Percentiles rank a stretch among this genome's conserved stretches.
Evolutionary conservation across 2,329 filamentous ascomycete species (phyloP).

Genomic region (Xylariaceae sp.): DNA sequence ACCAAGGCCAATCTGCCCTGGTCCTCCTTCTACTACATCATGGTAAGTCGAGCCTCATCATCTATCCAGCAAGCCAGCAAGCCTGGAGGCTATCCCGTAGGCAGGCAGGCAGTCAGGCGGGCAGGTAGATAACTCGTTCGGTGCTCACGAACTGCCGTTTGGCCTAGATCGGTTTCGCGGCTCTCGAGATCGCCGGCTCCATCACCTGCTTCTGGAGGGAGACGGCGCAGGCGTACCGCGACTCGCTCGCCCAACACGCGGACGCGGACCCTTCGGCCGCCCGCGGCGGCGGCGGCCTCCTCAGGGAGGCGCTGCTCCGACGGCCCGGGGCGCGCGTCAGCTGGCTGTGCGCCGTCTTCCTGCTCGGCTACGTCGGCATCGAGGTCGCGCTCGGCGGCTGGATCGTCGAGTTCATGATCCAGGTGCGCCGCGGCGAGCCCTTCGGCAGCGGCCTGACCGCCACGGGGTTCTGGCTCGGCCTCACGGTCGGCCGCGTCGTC

Average conservation of each 20-base stretch:
- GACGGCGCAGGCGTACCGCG: conserved; percentile 57
- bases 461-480: conserved; percentile 80
- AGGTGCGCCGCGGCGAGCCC: conserved; percentile 66
- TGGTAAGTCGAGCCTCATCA: conserved; percentile 53
- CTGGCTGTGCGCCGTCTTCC: conserved; percentile 72
- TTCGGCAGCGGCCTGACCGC: conserved; percentile 75
- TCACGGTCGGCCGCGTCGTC: conserved; percentile 71
- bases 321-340: conserved; percentile 55
- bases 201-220: conserved; percentile 60
- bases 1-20: conserved; percentile 62
- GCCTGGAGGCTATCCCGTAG: too few relatives aligned
- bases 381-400: conserved; percentile 79
- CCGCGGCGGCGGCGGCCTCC: conserved; percentile 29
- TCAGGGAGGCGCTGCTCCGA: conserved; percentile 45
- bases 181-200: conserved; percentile 55
- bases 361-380: conserved; percentile 75
- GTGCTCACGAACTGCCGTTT: neutral
- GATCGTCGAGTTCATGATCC: conserved; percentile 84
- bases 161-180: conserved; percentile 52
- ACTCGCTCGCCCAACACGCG: conserved; percentile 34
- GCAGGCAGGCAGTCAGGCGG: neutral
- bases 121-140: too few relatives aligned
- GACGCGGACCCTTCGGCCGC: conserved; percentile 4
- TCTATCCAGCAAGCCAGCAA: too few relatives aligned
- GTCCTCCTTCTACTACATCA: conserved; percentile 76